phyloP scores from a whole-genome alignment of 2,329 filamentous ascomycete genomes.

The Stagonosporopsis vannaccii region DNA sequence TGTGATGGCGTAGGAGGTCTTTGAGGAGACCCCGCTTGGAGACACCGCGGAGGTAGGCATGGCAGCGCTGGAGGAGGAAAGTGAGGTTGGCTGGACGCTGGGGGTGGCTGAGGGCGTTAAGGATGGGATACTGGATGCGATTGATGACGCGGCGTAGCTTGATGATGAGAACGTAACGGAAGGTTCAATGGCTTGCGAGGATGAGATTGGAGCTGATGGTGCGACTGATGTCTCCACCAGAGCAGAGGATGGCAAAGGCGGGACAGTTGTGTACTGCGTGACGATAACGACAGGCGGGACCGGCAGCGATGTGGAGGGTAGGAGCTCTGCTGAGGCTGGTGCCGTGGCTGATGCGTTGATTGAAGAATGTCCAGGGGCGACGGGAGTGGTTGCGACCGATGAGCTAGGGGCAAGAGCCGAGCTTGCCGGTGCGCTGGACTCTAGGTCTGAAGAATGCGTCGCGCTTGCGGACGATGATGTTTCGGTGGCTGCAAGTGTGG shows the following conservation, averaged over 20 bases:
- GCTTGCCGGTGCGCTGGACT: neutral
- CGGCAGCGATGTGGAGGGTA: constrained; percentile 24
- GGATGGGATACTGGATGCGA: neutral
- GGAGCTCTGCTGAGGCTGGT: constrained; percentile 3
- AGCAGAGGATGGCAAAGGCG: constrained; percentile 10
- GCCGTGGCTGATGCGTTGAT: constrained; percentile 2
- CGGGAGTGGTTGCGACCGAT: constrained; percentile 2
- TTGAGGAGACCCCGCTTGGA: constrained; percentile 5
- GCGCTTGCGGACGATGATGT: constrained; percentile 1
- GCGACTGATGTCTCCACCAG: constrained; percentile 2
- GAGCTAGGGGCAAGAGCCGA: constrained; percentile 6
- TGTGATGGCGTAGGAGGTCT: constrained; percentile 6
- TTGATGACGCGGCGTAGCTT: neutral
- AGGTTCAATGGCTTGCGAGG: neutral
- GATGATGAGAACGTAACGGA: constrained; percentile 3
- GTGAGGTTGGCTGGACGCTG: neutral
- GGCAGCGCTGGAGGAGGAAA: neutral
- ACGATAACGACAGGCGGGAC: constrained; percentile 40
- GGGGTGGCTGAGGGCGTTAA: neutral
- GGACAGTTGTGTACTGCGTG: constrained; percentile 40
- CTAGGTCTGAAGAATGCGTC: constrained; percentile 1
- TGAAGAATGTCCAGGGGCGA: neutral
- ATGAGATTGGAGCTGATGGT: neutral
- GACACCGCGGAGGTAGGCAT: neutral
- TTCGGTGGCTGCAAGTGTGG: constrained; percentile 20